Percentiles rank a stretch among this genome's conserved stretches.
Evolutionary conservation across 176 grass and related monocot genomes (phyloP).

Genomic region (Coix lacrymajobi): DNA sequence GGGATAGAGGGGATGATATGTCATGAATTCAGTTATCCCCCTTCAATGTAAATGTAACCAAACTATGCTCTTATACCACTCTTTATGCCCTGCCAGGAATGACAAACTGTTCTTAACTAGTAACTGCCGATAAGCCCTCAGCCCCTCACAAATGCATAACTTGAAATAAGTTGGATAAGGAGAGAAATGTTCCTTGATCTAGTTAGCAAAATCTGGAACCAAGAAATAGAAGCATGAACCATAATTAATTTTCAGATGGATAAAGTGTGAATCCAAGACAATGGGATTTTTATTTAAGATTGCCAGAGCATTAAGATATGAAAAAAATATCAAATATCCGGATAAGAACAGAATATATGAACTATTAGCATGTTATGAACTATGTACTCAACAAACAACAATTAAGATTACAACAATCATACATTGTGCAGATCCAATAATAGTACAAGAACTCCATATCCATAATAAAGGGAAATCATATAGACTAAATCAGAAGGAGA

Average conservation of each 20-base stretch:
- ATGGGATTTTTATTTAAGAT: background rate
- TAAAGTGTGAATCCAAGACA: background rate
- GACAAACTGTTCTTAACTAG: background rate
- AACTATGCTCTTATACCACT: background rate
- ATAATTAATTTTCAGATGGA: background rate
- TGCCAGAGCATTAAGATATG: background rate
- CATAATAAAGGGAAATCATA: background rate
- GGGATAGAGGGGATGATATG: background rate
- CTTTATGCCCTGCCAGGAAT: background rate
- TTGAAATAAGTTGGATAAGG: background rate
- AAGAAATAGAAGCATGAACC: background rate
- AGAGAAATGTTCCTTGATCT: background rate
- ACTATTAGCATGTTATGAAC: background rate
- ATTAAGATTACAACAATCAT: background rate
- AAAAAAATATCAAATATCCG: background rate
- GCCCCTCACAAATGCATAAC: background rate
- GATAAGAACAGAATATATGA: background rate
- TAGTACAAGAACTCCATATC: background rate
- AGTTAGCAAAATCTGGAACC: background rate
- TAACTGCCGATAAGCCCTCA: background rate
- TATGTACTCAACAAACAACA: background rate
- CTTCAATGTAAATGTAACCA: background rate
- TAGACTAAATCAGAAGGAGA: background rate
- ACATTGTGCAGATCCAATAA: background rate
- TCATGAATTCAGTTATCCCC: background rate